Conservation (phyloP, 345 rosid genomes). For the Linum tenue region DNA sequence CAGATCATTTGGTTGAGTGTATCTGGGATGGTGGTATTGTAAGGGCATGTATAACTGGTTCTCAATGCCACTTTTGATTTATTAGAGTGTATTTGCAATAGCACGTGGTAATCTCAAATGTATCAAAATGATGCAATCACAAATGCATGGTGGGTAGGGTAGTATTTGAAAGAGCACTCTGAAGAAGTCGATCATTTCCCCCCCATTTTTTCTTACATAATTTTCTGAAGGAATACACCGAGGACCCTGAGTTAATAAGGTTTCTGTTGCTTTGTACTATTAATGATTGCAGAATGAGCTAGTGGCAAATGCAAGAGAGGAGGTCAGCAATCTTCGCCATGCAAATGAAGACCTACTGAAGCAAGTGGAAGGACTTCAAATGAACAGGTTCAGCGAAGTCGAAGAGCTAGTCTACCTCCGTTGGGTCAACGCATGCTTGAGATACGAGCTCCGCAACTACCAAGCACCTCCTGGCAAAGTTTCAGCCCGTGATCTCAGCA, state of each 20-base stretch:
- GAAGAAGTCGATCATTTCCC: no score
- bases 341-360: slow-evolving; percentile 74
- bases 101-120: no score
- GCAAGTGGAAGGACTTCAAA: slow-evolving; percentile 98
- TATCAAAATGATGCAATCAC: no score
- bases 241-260: not conserved
- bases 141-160: no score
- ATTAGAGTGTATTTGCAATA: no score
- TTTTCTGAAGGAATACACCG: slow-evolving; percentile 1
- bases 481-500: slow-evolving; percentile 91
- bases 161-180: no score
- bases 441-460: slow-evolving; percentile 86
- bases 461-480: slow-evolving; percentile 74
- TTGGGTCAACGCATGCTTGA: slow-evolving; percentile 96
- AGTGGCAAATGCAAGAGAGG: slow-evolving; percentile 70
- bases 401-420: slow-evolving; percentile 98
- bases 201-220: not conserved
- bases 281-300: slow-evolving; percentile 50
- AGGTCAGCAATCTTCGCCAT: slow-evolving; percentile 67
- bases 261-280: slow-evolving; percentile 10
- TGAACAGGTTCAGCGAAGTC: slow-evolving; percentile 95
- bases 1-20: no score
- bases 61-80: no score
- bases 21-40: no score
- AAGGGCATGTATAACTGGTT: no score